Base-by-base conservation (phyloP, 331 rosid genomes). In the Malus hybrid region DNA sequence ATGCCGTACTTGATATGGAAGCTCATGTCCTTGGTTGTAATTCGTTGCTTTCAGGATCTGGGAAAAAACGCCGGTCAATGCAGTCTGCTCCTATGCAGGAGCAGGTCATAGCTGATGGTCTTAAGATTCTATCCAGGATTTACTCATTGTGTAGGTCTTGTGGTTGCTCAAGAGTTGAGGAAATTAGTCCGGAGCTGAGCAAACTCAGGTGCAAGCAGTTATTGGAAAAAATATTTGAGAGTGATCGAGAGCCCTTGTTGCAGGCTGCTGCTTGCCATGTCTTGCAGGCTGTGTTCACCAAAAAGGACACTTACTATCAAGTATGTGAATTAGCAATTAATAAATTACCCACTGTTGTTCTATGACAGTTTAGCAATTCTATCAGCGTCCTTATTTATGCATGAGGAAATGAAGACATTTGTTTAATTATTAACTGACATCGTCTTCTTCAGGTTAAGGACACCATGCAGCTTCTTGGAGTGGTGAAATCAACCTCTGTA, bases 41-140 rank as follows among this genome's bases (percentile, higher is more conserved):
- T 82, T 79, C 96, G 70, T 71, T 91, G 67, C 87, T 85, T 60
- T 69, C 93, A 39, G 90, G 86, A 73, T 86, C 97, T 76, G 93
- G 93, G 78, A 95, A 91, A 89, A 92, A 90, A 79, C 79, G 81
- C 73, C 88, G 88, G 65, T 85, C 93, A 71, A 83, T 92, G 86
- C 99, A 92, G 89, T 88, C 93, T 90, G 93, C 96, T 80, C 79
- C 98, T 69, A 82, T 95, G 73, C 99, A 90, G 81, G 98, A 95
- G 85, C 98, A 90, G 87, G 97, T 90, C 52, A 85, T 95, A 79
- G 96, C 97, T 52, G 98, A 95, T 87, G 98, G 98, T 50, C 91
- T 95, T 36, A 92, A 87, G 86, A 88, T 95, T 61, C 81, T 92
- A 77, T 88, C 98, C 19, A 85, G 86, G 74, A 84, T 89, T 74